Conservation (phyloP, 495 filamentous ascomycete genomes). For the Friedmanniomyces simplex region DNA sequence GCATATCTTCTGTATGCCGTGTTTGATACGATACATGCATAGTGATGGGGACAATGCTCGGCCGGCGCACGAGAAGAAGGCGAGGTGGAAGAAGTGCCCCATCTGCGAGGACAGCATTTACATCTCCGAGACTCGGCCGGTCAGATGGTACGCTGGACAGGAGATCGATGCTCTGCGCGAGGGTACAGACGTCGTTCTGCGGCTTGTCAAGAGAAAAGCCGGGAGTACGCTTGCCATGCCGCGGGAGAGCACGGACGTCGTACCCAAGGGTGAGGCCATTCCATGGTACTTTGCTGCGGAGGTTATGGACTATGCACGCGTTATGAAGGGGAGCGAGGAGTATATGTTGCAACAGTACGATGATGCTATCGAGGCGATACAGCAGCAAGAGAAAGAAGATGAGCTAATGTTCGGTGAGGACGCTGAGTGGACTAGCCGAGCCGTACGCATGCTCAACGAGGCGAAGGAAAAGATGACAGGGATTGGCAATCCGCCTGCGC, state of each 20-base stretch:
- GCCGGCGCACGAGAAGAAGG: constrained; percentile 52
- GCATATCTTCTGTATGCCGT: constrained; percentile 93
- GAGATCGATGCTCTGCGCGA: constrained; percentile 68
- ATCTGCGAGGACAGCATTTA: constrained; percentile 90
- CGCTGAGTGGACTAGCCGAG: constrained; percentile 75
- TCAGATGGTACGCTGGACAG: constrained; percentile 84
- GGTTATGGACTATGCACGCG: constrained; percentile 84
- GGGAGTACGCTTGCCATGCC: constrained; percentile 80
- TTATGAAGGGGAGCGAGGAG: constrained; percentile 87
- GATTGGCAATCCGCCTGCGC: constrained; percentile 59
- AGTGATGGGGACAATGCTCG: constrained; percentile 55
- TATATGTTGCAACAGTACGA: constrained; percentile 79
- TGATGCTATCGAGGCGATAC: constrained; percentile 61
- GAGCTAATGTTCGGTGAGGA: constrained; percentile 91
- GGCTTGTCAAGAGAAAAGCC: constrained; percentile 67
- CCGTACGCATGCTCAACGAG: constrained; percentile 57
- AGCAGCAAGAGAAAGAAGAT: constrained; percentile 71
- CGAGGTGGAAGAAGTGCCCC: constrained; percentile 88
- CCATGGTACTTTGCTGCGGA: constrained; percentile 94
- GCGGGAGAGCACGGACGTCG: constrained; percentile 64
- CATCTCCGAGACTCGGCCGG: constrained; percentile 76
- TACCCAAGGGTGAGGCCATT: constrained; percentile 58
- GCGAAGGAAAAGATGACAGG: constrained; percentile 61
- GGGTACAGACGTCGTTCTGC: constrained; percentile 79
- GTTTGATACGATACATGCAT: constrained; percentile 92